Evolutionary conservation across 805 yeast genomes (phyloP).

Genomic region (Nadsonia fulvescens): DNA sequence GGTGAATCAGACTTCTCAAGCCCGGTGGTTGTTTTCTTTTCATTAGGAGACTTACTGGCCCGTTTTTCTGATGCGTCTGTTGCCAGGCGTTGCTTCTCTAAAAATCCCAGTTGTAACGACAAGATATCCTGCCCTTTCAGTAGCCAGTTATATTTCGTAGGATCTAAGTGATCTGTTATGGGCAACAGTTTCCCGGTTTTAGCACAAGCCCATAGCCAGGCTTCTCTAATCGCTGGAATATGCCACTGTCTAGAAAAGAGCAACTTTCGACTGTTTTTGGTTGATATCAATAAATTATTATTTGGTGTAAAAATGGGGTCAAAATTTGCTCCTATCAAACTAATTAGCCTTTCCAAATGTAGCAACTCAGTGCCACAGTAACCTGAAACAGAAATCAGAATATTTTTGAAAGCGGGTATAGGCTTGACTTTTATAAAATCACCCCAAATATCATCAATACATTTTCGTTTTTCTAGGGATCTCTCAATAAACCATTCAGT

Average conservation of each 20-base stretch:
- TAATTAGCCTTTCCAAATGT: conserved; percentile 48
- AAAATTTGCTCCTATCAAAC: conserved; percentile 32
- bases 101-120: conserved; percentile 1
- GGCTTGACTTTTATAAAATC: conserved; percentile 17
- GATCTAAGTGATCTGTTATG: conserved; percentile 3
- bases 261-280: conserved; percentile 15
- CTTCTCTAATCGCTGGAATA: conserved; percentile 20
- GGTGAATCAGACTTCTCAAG: no score
- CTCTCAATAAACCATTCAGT: conserved; percentile 78
- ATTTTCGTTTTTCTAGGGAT: conserved; percentile 36
- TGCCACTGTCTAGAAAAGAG: conserved; percentile 19
- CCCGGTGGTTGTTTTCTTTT: neutral
- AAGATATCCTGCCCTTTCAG: conserved; percentile 4
- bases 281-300: conserved; percentile 35
- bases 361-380: conserved; percentile 60
- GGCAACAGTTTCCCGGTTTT: conserved; percentile 12
- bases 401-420: conserved; percentile 12
- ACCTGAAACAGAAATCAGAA: conserved; percentile 42
- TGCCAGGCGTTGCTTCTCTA: conserved; percentile 1
- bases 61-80: neutral
- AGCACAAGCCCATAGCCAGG: conserved; percentile 23
- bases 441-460: conserved; percentile 46
- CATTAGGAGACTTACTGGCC: conserved; percentile 1
- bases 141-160: conserved; percentile 4
- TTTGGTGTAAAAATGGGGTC: conserved; percentile 29